Base-by-base conservation (phyloP, 139 green algal genomes). In the Chlorella sp. region DNA sequence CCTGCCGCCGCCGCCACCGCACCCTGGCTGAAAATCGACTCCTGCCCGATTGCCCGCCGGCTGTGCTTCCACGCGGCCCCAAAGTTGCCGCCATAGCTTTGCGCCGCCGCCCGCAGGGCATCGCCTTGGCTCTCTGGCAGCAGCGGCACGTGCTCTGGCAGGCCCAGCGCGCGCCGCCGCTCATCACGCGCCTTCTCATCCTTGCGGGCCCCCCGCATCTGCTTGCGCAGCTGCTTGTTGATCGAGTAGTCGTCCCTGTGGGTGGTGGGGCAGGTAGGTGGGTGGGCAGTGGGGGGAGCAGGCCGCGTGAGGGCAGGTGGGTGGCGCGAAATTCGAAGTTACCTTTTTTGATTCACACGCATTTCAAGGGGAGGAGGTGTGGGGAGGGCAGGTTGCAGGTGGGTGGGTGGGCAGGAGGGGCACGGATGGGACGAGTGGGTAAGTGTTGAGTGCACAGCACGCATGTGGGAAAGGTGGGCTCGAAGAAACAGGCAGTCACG, bases 101-200 rank as follows among this genome's bases (percentile, higher is more conserved):
- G 90, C 28, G 91, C 83, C 16, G 90, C 77, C 2, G 96, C 96
- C 1, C 48, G 66, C 83, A 93, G 85, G n/a, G 77, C 81, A 76
- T 98, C 96, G 1, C 83, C 90, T 19, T 61, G 30, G 21, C 91
- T 92, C 4, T 91, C 87, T 22, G 96, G 95, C 68, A 97, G 84
- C 75, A 98, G 91, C 40, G 71, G 88, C 19, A 99, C 91, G 0
- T 86, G 79, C 9, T 95, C 89, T 12, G 93, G 81, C 71, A 99
- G 91, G 22, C 95, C 93, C 81, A 98, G 91, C 64, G 69, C 81
- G 30, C 88, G 86, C 28, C 93, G 94, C 76, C 69, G 83, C 34
- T 88, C 86, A 11, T 93, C 93, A 9, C 85, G 64, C 21, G 79
- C 61, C 71, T 91, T 83, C 37, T 94, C 92, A 12, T 91, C 93